Evolutionary conservation across 2,329 filamentous ascomycete species (phyloP), one percentile per base, ranked within the genome.

Genomic region (Pseudogymnoascus sp.): DNA sequence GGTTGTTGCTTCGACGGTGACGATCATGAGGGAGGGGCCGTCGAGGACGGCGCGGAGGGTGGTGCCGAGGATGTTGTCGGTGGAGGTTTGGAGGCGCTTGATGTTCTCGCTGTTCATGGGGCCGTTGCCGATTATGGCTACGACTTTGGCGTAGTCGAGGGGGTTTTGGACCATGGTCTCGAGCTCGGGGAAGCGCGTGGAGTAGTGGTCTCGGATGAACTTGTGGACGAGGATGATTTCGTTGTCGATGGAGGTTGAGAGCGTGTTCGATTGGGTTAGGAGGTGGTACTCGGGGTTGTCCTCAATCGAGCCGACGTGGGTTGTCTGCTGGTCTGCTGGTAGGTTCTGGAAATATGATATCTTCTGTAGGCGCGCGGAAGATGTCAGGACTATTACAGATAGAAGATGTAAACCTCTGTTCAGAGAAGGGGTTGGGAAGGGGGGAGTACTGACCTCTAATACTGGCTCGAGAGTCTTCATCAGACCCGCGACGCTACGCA

Each of bases 181-280:
- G 42, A 99, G 84, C 76, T 97, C 93, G 0, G 95, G 93, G 71
- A 97, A 99, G 65, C 93, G 86, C 16, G 89, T 83, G 8, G 93
- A 96, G 78, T 99, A 99, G 76, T 97, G 91, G 72, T 99, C 95
- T 71, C 93, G 86, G 65, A 97, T 91, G 75, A 91, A 96, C 77
- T 99, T 99, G 81, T 99, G 95, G 21, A 97, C 90, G 6, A 95
- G 84, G 36, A 90, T 89, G 53, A 97, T 90, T 75, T 97, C 93
- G 73, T 90, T 91, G 69, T 96, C 93, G 69, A 97, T 97, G 67
- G 90, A 89, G 5, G 93, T 96, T 0, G 95, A 96, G 6, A 96
- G 82, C 23, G 88, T 89, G 73, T 96, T 96, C 14, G 92, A 92
- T 73, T 95, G 88, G 36, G 91, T 96, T 64, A 96, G 78, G 37